Percentiles rank a stretch among this genome's conserved stretches.
Conservation (phyloP, 768 basidiomycete species). For the Naganishia randhawae region DNA sequence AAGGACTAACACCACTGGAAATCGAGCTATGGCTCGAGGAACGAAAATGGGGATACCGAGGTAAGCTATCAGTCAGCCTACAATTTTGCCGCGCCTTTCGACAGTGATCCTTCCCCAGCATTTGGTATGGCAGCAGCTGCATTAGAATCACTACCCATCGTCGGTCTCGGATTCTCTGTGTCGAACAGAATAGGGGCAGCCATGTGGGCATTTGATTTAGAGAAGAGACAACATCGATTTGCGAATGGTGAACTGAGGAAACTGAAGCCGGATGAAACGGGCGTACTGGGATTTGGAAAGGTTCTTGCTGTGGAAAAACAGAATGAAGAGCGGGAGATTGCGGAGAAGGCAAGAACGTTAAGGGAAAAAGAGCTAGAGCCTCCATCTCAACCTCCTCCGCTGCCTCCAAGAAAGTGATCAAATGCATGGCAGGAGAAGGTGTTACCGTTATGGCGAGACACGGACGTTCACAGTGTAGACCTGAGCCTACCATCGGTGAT, state of each 20-base stretch:
- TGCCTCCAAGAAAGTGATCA: background rate
- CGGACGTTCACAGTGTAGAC: too few relatives aligned
- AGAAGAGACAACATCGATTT: conserved; percentile 54
- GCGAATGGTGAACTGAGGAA: conserved; percentile 49
- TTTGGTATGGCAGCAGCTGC: conserved; percentile 83
- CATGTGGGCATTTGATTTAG: conserved; percentile 65
- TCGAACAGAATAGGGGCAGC: conserved; percentile 87
- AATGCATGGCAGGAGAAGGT: too few relatives aligned
- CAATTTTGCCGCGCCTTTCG: background rate
- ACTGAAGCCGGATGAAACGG: conserved; percentile 36
- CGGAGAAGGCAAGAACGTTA: background rate
- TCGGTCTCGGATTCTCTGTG: conserved; percentile 75
- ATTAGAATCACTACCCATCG: conserved; percentile 72
- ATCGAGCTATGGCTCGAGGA: conserved; percentile 77
- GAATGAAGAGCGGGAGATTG: conserved; percentile 6
- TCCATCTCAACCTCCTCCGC: background rate
- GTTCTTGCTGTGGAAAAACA: conserved; percentile 13
- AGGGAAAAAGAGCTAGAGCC: background rate
- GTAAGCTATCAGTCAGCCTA: conserved; percentile 52
- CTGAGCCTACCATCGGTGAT: too few relatives aligned
- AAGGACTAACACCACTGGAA: conserved; percentile 72
- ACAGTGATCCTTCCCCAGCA: conserved; percentile 52
- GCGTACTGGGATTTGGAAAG: conserved; percentile 9
- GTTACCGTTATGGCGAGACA: too few relatives aligned
- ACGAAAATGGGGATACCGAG: conserved; percentile 79